Percentiles rank a stretch among this genome's conserved stretches.
Evolutionary conservation across 1,284 basidiomycete species (phyloP).

Genomic region (Pseudozyma tsukubaensis): DNA sequence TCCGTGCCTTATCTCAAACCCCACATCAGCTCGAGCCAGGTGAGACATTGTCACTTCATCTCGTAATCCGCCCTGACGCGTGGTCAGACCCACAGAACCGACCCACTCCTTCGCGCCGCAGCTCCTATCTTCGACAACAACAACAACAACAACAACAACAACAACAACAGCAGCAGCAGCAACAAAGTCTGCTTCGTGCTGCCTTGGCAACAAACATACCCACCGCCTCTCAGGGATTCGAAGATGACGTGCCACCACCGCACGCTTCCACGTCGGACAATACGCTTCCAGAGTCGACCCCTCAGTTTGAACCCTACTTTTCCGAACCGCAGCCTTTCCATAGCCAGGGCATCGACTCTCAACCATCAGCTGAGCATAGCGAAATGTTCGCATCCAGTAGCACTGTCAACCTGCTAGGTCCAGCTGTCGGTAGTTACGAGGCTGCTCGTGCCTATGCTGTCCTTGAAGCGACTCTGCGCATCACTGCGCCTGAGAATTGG

Average conservation of each 20-base stretch:
- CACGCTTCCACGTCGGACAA: conserved; percentile 11
- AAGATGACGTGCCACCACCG: conserved; percentile 13
- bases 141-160: conserved; percentile 35
- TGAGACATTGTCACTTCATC: conserved; percentile 55
- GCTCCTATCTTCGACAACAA: conserved; percentile 45
- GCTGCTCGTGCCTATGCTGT: conserved; percentile 20
- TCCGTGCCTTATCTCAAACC: background rate
- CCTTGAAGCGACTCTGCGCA: conserved; percentile 27
- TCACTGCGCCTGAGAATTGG: conserved; percentile 48
- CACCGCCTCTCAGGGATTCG: conserved; percentile 1
- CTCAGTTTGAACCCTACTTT: conserved; percentile 34
- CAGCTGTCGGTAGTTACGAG: background rate
- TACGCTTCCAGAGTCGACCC: background rate
- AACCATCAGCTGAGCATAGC: background rate
- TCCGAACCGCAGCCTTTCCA: conserved; percentile 8
- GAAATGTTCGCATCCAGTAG: background rate
- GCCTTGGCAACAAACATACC: conserved; percentile 11
- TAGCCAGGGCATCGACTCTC: background rate
- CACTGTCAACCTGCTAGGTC: conserved; percentile 5
- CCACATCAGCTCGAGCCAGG: conserved; percentile 28
- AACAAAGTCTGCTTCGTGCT: conserved; percentile 19
- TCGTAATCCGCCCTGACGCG: conserved; percentile 63
- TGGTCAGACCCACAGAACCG: conserved; percentile 57
- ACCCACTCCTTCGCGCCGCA: conserved; percentile 44
- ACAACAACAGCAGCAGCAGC: conserved; percentile 9